Evolutionary conservation across 179 eudicot species (phyloP), one percentile per base, ranked within the genome.

Genomic region (Nepenthes alata): DNA sequence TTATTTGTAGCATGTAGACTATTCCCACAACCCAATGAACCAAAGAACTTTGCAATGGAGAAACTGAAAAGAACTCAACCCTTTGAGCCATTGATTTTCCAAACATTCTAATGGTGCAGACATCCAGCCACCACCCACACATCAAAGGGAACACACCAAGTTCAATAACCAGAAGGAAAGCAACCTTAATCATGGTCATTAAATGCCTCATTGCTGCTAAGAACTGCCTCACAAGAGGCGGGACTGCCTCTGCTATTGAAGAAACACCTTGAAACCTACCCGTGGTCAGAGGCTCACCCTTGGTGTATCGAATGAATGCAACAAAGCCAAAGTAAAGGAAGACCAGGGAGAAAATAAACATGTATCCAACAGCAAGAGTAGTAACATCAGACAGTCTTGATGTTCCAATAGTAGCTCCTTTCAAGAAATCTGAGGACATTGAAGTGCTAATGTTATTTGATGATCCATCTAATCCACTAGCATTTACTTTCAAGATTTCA

Each of bases 41-140:
- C 79, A 91, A 79, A 38, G 96, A 91, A 75, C 96, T 86, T 55
- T 91, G 95, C 63, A 91, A 69, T 34, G 98, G 98, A 59, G 98
- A 84, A 54, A 78, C 83, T 13, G 96, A 72, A 72, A 86, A 86
- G 77, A 91, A 91, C 58, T 91, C 95, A 51, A 86, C 86, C 70
- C 98, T 84, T 60, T 86, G 85, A 48, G 85, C 74, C 77, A 91
- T 84, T 6, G 96, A 70, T 77, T 80, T 91, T 68, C 96, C 98
- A 74, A 91, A 89, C 96, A 91, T 89, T 72, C 83, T 80, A 57
- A 91, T 80, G 12, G 98, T 91, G 79, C 98, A 91, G 61, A 91
- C 78, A 75, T 91, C 98, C 59, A 91, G 77, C 98, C 98, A 91
- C 98, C 98, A 91, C 63, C 98, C 98, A 50, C 98, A 91, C 98